These are phyloP conservation scores for Salix viminalis DNA, from an alignment of 345 rosid species.

Conservation along the genomic window DNA sequence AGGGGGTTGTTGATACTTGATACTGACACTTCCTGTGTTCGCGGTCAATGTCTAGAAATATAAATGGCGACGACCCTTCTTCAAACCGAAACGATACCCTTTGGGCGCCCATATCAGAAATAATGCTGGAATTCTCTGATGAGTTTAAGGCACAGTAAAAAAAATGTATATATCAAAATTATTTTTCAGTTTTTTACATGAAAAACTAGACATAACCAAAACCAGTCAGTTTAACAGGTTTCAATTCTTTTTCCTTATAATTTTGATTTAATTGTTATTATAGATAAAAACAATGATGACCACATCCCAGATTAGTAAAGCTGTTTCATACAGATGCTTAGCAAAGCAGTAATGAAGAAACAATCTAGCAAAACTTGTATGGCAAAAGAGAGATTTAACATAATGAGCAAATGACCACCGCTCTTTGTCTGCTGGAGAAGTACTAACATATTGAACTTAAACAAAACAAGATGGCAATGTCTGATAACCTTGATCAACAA, in stretches of 20 bases:
- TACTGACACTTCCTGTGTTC: not conserved
- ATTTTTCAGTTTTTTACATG: too few species aligned
- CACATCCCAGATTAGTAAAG: too few species aligned
- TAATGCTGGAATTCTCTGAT: not conserved
- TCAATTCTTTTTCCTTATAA: too few species aligned
- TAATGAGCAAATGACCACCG: not conserved
- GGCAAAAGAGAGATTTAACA: not conserved
- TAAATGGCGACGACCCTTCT: slow-evolving; percentile 10
- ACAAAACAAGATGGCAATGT: not conserved
- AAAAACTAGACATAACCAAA: too few species aligned
- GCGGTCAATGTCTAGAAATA: not conserved
- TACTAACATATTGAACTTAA: not conserved
- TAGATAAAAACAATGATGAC: too few species aligned
- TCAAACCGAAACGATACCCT: slow-evolving; percentile 10
- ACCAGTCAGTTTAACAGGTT: too few species aligned
- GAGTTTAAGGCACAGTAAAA: too few species aligned
- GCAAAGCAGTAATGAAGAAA: too few species aligned
- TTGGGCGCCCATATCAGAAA: not conserved
- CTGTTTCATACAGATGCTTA: too few species aligned
- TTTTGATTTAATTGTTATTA: too few species aligned
- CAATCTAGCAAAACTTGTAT: not conserved
- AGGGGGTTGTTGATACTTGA: slow-evolving; percentile 2
- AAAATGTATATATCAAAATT: too few species aligned
- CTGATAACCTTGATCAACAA: not conserved
- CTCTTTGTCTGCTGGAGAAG: not conserved